Evolutionary conservation across 208 protist genomes (phyloP), one percentile per base, ranked within the genome.

Genomic region (Trypanosoma boissoni): DNA sequence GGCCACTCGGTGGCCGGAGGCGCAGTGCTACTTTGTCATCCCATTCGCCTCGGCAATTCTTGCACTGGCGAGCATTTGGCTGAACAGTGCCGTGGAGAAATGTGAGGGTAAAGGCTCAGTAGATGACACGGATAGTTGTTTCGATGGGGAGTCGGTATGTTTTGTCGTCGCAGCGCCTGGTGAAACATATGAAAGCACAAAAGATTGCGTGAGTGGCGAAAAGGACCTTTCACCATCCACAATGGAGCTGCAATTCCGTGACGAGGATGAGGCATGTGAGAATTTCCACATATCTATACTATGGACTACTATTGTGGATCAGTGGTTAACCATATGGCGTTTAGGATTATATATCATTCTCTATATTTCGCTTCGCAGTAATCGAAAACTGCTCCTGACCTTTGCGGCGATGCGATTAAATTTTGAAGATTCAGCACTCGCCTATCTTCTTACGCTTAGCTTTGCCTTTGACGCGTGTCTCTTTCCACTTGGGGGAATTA

Each of bases 351-450:
- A 86, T 58, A 63, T 86, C 18, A 58, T 92, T 20, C 63, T 91
- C 20, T 78, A 72, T 63, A 72, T 72, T 16, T 62, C 78, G 3
- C 66, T 95, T 18, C 86, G 88, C 0, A 64, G 75, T 0, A 92
- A 91, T 52, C 80, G 83, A 24, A 92, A 95, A 72, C 76, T 92
- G 24, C 80, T 95, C 43, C 49, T 92, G 21, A 72, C 76, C 29
- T 78, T 95, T 55, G 78, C 80, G 2, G 76, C 71, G 12, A 85
- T 92, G 78, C 69, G 65, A 6, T 42, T 72, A 14, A 61, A 60
- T 16, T 76, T 95, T 58, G 71, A 69, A 32, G 74, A 91, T 39
- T 68, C 79, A 20, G 63, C 90, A 24, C 44, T 95, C n/a, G 80
- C 76, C 3, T 88, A 85, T 71, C 61, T 92, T 2, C 53, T 88